A percentile compares a stretch with the other conserved stretches of the same genome.
phyloP scores from a whole-genome alignment of 139 green algal species.

The Diplosphaera chodatii region DNA sequence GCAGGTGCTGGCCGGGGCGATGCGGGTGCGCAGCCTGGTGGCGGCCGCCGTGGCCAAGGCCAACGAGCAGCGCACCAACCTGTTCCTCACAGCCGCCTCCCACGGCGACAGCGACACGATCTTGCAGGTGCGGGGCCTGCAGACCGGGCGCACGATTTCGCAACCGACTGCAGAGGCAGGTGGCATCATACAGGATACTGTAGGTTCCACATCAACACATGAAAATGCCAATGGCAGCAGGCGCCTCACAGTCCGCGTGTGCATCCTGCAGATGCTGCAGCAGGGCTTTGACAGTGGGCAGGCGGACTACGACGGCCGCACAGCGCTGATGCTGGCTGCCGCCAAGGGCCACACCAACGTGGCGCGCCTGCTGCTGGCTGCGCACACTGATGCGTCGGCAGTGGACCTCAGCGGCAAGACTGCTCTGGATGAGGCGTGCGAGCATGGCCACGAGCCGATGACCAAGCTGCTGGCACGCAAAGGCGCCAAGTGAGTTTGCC shows the following conservation, averaged over 20 bases:
- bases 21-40: constrained; percentile 34
- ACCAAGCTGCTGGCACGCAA: constrained; percentile 4
- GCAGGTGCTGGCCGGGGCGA: constrained; percentile 25
- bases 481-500: background rate
- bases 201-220: no score
- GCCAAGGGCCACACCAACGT: constrained; percentile 10
- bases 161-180: no score
- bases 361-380: constrained; percentile 37
- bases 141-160: no score
- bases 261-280: constrained; percentile 14
- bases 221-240: no score
- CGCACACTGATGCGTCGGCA: constrained; percentile 9
- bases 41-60: constrained; percentile 20
- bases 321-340: constrained; percentile 8
- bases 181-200: no score
- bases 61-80: constrained; percentile 32
- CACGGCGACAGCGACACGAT: constrained; percentile 19
- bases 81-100: constrained; percentile 38
- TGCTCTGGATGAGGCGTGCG: constrained; percentile 43
- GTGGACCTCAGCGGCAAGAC: constrained; percentile 32
- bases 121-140: constrained; percentile 20
- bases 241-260: no score
- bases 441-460: constrained; percentile 27
- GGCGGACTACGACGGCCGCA: constrained; percentile 8
- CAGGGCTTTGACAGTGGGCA: constrained; percentile 3